Evolutionary conservation across 805 yeast species (phyloP).

Genomic region (Grigorovia transvaalensis): DNA sequence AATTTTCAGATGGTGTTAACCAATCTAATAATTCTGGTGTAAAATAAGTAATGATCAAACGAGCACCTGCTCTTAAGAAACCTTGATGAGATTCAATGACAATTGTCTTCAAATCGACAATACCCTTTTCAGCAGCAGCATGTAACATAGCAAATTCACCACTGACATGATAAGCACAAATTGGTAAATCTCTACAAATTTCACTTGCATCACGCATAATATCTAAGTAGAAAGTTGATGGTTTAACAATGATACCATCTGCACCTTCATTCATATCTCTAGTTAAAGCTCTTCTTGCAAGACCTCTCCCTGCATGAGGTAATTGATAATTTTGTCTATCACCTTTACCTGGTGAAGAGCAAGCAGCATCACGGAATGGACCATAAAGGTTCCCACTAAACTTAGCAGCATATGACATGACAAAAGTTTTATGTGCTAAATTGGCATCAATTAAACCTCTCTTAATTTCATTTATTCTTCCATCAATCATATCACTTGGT

Average conservation of each 20-base stretch:
- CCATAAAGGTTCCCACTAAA: conserved; percentile 88
- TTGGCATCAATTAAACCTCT: conserved; percentile 69
- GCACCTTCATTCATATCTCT: conserved; percentile 91
- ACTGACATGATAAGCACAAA: conserved; percentile 91
- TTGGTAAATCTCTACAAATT: conserved; percentile 73
- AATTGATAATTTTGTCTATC: conserved; percentile 89
- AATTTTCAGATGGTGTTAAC: conserved; percentile 33
- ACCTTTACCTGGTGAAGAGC: conserved; percentile 79
- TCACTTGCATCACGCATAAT: conserved; percentile 80
- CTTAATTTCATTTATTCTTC: conserved; percentile 83
- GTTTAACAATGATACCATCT: conserved; percentile 91
- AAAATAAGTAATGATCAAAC: conserved; percentile 80
- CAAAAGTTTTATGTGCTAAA: conserved; percentile 77
- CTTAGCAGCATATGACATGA: conserved; percentile 91
- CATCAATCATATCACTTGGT: conserved; percentile 97
- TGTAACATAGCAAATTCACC: conserved; percentile 98
- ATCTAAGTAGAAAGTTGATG: conserved; percentile 91
- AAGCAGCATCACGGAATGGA: conserved; percentile 97
- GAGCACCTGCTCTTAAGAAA: conserved; percentile 90
- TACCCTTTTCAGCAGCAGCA: conserved; percentile 95
- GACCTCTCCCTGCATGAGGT: conserved; percentile 86
- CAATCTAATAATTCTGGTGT: conserved; percentile 95
- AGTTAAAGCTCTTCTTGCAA: conserved; percentile 81
- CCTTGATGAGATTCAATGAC: conserved; percentile 88
- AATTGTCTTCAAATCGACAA: conserved; percentile 67